Evolutionary conservation across 2,329 filamentous ascomycete species (phyloP), one percentile per base, ranked within the genome.

Genomic region (Aspergillus sclerotialis): DNA sequence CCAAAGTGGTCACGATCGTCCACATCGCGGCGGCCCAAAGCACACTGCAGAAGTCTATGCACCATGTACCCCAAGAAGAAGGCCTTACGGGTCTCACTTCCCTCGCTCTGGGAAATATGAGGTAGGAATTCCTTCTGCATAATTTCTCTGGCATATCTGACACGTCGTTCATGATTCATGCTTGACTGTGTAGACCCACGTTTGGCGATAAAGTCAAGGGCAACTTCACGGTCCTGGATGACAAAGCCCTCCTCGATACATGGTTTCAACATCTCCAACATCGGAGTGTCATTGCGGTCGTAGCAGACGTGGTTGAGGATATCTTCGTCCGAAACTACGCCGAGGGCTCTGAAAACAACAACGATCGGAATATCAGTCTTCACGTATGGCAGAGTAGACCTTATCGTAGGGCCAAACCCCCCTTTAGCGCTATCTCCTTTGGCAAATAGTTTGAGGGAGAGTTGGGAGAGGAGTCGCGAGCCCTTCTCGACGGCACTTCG

Each of bases 21-120:
- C 16, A 88, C 87, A 58, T 96, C 92, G 43, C 88, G 83, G 42
- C 92, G 82, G 33, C 92, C 93, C 30, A 98, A 75, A 35, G 89
- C 86, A 58, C 89, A 94, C 62, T 95, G 90, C 15, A 96, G 73
- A 50, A 98, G 75, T 58, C 92, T 84, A 64, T 98, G 90, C 30
- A 96, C 86, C 90, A 98, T 98, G 65, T 98, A 98, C 14, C 93
- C 92, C 31, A 98, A 70, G 73, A 96, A 98, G 66, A 94, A 98
- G 2, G 93, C 92, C 60, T 98, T 98, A 39, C 87, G 75, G 1
- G 90, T 96, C 60, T 96, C 90, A 49, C 87, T 93, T 17, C 92
- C 92, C 62, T 95, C 88, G 41, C 77, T 80, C 60, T 98, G 92
- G 1, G 90, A 95, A 42, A 98, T 96, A 55, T 98, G 92, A 15